A percentile compares a stretch with the other conserved stretches of the same genome.
Evolutionary conservation across 371 early-diverging fungal species (phyloP).

Genomic region (Rhizopus delemar): DNA sequence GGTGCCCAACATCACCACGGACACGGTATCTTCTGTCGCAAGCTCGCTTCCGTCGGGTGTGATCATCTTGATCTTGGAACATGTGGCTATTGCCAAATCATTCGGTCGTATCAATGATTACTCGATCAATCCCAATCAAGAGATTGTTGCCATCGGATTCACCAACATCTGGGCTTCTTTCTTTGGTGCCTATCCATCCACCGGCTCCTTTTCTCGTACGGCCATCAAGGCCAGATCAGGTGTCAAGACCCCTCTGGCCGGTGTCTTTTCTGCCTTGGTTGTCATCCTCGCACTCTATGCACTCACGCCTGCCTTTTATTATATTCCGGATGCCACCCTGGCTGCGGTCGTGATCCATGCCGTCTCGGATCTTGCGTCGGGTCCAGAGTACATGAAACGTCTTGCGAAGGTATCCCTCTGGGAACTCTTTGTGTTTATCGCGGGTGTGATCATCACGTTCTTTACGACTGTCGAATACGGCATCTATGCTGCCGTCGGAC

Average conservation of each 20-base stretch:
- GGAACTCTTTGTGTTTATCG: slow-evolving; percentile 54
- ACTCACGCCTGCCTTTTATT: slow-evolving; percentile 85
- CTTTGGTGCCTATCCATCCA: slow-evolving; percentile 67
- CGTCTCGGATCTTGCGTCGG: slow-evolving; percentile 61
- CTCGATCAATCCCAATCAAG: slow-evolving; percentile 73
- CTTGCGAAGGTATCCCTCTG: slow-evolving; percentile 51
- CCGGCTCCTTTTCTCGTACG: slow-evolving; percentile 54
- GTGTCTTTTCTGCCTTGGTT: slow-evolving; percentile 72
- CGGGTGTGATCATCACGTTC: slow-evolving; percentile 65
- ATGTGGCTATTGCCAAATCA: slow-evolving; percentile 79
- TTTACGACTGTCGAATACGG: slow-evolving; percentile 72
- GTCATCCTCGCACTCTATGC: slow-evolving; percentile 79
- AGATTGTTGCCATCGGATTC: slow-evolving; percentile 83
- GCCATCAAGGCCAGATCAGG: slow-evolving; percentile 83
- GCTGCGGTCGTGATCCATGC: slow-evolving; percentile 82
- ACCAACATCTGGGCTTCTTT: slow-evolving; percentile 82
- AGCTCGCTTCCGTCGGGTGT: slow-evolving; percentile 65
- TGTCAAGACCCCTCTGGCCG: slow-evolving; percentile 82
- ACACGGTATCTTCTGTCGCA: slow-evolving; percentile 47
- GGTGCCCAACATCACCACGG: slow-evolving; percentile 48
- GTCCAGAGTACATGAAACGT: slow-evolving; percentile 37
- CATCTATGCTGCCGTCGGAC: slow-evolving; percentile 67
- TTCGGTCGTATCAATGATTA: slow-evolving; percentile 78
- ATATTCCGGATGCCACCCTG: slow-evolving; percentile 79
- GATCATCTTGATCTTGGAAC: slow-evolving; percentile 79